Base-by-base conservation (phyloP, 1,284 basidiomycete species). In the Ceratobasidium papillatum region DNA sequence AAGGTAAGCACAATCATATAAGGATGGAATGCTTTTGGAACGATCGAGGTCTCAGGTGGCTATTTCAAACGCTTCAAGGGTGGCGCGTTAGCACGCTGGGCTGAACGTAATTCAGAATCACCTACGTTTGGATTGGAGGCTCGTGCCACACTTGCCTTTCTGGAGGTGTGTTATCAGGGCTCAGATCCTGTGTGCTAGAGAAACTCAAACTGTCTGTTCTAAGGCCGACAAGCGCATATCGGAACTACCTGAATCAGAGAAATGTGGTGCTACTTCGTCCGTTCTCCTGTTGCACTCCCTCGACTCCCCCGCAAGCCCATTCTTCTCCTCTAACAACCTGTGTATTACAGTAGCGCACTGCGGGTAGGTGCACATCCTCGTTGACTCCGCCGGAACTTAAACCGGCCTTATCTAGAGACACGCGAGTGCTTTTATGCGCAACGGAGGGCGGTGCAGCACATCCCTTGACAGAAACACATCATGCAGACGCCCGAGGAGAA, bases 341-440 rank as follows among this genome's bases (percentile, higher is more conserved):
- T 88, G 89, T 7, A 82, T 96, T 66, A 96, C 94, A 0, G 89
- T 98, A n/a, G 95, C 94, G 5, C 97, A 99, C 81, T 92, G 92
- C 78, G 96, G 96, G 94, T 94, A 78, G 78, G 88, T 82, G 19
- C 2, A 52, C 73, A 7, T 56, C 58, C 56, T 25, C 58, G 2
- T 38, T 9, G 4, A 19, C 17, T 49, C 34, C 8, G 25, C n/a
- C 34, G 12, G 3, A 45, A 76, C 27, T 71, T 75, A 77, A 75
- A 8, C 32, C 8, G 36, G 38, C 17, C 56, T 22, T 36, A 11
- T 32, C 66, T 54, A 96, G 95, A 2, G 96, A 98, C 81, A 99
- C 97, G 0, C 89, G 95, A 30, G 92, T 96, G 11, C 81, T 98
- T 9, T 83, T 99, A 43, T 96, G 94, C 77, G 85, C 91, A 9